A percentile compares a stretch with the other conserved stretches of the same genome.
These are phyloP conservation scores for Leccinum subtestaceum DNA, from an alignment of 768 basidiomycete species.

Conservation along the genomic window DNA sequence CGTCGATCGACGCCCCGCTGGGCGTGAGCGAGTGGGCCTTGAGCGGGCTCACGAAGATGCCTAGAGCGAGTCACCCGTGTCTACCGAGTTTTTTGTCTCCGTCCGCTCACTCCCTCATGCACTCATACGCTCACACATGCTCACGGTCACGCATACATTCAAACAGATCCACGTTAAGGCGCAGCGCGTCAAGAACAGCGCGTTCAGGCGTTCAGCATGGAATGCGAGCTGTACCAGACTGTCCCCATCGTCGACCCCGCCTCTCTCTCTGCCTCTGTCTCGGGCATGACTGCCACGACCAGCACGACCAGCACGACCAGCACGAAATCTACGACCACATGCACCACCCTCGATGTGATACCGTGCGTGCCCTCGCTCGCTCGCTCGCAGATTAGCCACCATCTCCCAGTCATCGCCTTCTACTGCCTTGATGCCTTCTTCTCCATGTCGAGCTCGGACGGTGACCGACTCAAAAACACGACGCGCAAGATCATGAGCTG, in stretches of 20 bases:
- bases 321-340: too few relatives aligned
- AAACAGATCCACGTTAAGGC: constrained; percentile 22
- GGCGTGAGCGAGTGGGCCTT: constrained; percentile 40
- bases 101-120: neutral
- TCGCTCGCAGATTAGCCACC: too few relatives aligned
- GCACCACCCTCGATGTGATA: too few relatives aligned
- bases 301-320: neutral
- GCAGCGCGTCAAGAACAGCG: constrained; percentile 23
- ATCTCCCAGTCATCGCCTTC: too few relatives aligned
- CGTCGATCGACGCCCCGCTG: constrained; percentile 37
- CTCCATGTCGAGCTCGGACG: too few relatives aligned
- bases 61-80: constrained; percentile 12
- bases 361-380: too few relatives aligned
- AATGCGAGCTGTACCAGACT: constrained; percentile 40
- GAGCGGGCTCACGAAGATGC: constrained; percentile 28
- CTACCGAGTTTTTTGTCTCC: neutral
- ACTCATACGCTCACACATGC: neutral
- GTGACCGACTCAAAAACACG: too few relatives aligned
- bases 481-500: too few relatives aligned
- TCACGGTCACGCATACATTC: constrained; percentile 24
- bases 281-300: neutral
- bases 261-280: neutral
- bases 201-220: constrained; percentile 49
- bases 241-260: neutral
- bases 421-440: too few relatives aligned